Base-by-base conservation (phyloP, 2,329 filamentous ascomycete genomes). In the Beauveria varroae region DNA sequence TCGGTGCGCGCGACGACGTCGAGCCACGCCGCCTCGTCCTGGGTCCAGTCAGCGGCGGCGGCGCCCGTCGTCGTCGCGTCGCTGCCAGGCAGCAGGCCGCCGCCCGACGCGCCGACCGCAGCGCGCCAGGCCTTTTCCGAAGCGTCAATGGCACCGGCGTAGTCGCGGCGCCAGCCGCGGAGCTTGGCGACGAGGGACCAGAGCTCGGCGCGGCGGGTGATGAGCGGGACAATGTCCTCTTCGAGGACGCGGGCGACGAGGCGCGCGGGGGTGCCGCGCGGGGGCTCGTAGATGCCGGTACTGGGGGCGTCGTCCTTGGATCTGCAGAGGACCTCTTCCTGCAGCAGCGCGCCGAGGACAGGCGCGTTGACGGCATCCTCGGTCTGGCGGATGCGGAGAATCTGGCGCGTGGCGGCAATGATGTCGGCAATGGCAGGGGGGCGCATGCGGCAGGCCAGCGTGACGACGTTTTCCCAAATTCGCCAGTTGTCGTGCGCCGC, bases 391-490 rank as follows among this genome's bases (percentile, higher is more conserved):
- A 98, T 84, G 26, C 88, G 85, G 59, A 96, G 85, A 57, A 98
- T 81, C 63, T 88, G 85, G 46, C 82, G 84, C 63, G 95, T 82
- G 0, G 91, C 91, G 5, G 87, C 80, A 37, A 96, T 77, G 56
- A 96, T 84, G 64, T 97, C 91, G 0, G 79, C 73, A 69, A 91
- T 86, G 0, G 88, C 85, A 0, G 90, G 88, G 0, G 93, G 93
- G 1, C 81, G 81, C 30, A 95, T 83, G 1, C 91, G 89, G 0
- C 90, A 85, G 0, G 90, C 89, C 24, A 98, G 87, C 0, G 92
- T 95, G 62, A 99, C 84, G 18, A 98, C 88, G 68, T 99, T 99
- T 71, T 96, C 91, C 93, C 93, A 98, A 72, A 99, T 97, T 67
- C 91, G 87, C 82, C 89, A 90, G 75, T 93, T 93, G 67, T 92